These are phyloP conservation scores for Wickerhamiella musiphila DNA, from an alignment of 805 yeast genomes.

Conservation along the genomic window DNA sequence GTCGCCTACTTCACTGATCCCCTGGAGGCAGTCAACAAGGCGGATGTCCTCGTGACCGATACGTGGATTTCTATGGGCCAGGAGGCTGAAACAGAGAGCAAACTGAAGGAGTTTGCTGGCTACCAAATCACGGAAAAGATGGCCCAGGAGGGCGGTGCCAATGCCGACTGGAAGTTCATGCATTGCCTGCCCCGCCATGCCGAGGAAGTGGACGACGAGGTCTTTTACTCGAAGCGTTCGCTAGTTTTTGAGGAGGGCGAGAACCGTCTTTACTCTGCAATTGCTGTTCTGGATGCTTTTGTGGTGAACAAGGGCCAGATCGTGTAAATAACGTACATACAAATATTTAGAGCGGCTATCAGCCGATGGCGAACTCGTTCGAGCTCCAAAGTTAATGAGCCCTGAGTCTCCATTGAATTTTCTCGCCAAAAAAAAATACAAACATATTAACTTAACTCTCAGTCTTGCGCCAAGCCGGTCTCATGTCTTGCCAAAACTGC, in stretches of 20 bases:
- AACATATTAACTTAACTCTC: too few species aligned
- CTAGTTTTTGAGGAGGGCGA: slow-evolving; percentile 92
- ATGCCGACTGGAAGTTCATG: slow-evolving; percentile 72
- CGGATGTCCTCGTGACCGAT: slow-evolving; percentile 82
- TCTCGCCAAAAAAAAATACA: too few species aligned
- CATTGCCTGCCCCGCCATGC: slow-evolving; percentile 93
- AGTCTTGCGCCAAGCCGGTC: too few species aligned
- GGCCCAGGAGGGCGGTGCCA: slow-evolving; percentile 40
- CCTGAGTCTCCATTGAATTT: too few species aligned
- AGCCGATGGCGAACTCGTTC: neutral
- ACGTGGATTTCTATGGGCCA: slow-evolving; percentile 98
- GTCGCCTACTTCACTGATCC: slow-evolving; percentile 51
- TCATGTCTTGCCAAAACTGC: neutral
- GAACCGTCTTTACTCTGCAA: slow-evolving; percentile 89
- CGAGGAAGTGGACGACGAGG: slow-evolving; percentile 88
- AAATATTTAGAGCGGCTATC: neutral
- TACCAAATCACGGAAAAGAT: slow-evolving; percentile 66
- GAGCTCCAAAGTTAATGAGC: too few species aligned
- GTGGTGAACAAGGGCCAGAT: slow-evolving; percentile 59
- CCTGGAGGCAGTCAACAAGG: slow-evolving; percentile 46
- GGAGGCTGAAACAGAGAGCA: slow-evolving; percentile 56
- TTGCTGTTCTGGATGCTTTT: slow-evolving; percentile 81
- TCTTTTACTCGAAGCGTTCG: slow-evolving; percentile 69
- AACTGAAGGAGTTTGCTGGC: slow-evolving; percentile 67
- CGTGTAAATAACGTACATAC: neutral